Evolutionary conservation across 106 monocot species (phyloP), one percentile per base, ranked within the genome.

Genomic region (Allium cepa): DNA sequence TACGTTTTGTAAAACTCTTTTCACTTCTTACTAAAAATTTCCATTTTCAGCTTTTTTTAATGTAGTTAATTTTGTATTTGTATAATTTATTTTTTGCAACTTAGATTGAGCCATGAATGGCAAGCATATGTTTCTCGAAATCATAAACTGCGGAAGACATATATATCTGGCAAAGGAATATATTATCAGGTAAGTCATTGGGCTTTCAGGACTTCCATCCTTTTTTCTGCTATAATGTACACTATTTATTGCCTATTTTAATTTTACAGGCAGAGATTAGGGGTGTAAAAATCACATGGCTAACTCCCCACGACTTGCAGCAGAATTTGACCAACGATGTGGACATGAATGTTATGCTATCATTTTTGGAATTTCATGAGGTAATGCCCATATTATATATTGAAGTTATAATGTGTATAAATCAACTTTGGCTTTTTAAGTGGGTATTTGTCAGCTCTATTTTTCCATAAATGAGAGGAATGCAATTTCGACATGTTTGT

Each of bases 101-200:
- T 58, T 68, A 99, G 93, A 69, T 83, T 99, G 65, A 84, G 99
- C 60, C 93, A 93, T 79, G 90, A 99, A 76, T 99, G 93, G 99
- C 89, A 93, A 83, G 99, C 93, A 48, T 99, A 90, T 62, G 80
- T 99, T 64, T 87, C 90, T 62, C 79, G 90, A 14, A 90, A 90
- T 55, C 87, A 99, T 70, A 82, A 76, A 27, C 75, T 99, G 52
- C 57, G 99, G 46, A 99, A 93, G 81, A 87, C 90, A 26, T 99
- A 87, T 61, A 83, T 99, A 77, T 90, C 93, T 56, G 99, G 92
- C 53, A 99, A 99, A 76, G 99, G 99, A 52, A 90, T 99, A 74
- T 99, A 99, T 83, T 99, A 93, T 47, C 93, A 99, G 93, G 99
- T 93, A 82, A 52, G 3, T 52, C 11, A 53, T 14, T 18, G 50